A percentile compares a stretch with the other conserved stretches of the same genome.
Conservation (phyloP, 1,139 yeast species). For the Blastobotrys ciferrii region DNA sequence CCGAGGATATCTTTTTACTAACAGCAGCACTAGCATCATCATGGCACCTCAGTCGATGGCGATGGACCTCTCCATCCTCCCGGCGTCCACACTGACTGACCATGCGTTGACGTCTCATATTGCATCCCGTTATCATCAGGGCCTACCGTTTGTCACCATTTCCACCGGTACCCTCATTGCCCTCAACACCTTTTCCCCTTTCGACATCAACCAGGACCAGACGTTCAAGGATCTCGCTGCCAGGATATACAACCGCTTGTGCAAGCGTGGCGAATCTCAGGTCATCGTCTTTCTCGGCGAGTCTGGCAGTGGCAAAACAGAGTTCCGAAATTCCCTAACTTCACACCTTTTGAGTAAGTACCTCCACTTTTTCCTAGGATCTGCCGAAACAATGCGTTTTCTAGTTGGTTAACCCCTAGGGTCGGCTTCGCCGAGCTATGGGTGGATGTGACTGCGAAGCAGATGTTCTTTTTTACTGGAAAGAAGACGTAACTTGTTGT, state of each 20-base stretch:
- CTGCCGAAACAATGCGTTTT: too few relatives aligned
- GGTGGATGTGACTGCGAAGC: too few relatives aligned
- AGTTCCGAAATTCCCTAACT: constrained; percentile 36
- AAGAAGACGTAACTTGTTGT: too few relatives aligned
- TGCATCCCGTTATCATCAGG: constrained; percentile 44
- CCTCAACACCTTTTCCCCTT: constrained; percentile 40
- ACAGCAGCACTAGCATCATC: too few relatives aligned
- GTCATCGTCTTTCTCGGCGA: constrained; percentile 42
- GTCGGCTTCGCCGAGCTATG: too few relatives aligned
- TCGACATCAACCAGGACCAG: constrained; percentile 41
- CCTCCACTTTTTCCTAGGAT: background rate
- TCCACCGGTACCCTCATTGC: constrained; percentile 41
- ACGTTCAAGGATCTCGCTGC: constrained; percentile 42
- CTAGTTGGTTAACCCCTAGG: too few relatives aligned
- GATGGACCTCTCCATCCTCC: constrained; percentile 40
- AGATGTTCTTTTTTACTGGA: too few relatives aligned
- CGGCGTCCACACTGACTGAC: constrained; percentile 38
- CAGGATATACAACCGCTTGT: constrained; percentile 39
- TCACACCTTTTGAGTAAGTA: constrained; percentile 35
- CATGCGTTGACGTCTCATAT: constrained; percentile 44
- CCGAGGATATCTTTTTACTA: too few relatives aligned
- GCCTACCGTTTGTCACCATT: constrained; percentile 40
- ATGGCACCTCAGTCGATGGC: constrained; percentile 33
- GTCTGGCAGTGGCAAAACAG: constrained; percentile 42
- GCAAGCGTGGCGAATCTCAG: constrained; percentile 42